These are phyloP conservation scores for Naganishia sp. DNA, from an alignment of 1,284 basidiomycete genomes.

Conservation along the genomic window DNA sequence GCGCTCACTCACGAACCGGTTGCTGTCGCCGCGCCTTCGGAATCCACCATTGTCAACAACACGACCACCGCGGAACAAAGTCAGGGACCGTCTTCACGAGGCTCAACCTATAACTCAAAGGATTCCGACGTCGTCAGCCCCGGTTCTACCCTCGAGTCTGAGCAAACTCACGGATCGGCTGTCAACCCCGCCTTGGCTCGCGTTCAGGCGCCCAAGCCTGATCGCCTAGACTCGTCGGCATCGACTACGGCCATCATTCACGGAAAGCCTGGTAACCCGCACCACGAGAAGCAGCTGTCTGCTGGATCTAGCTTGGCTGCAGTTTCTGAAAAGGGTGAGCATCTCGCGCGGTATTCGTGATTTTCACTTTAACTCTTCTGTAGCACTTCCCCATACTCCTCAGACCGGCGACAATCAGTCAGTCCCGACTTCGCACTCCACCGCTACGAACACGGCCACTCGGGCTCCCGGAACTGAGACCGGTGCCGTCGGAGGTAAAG, in stretches of 20 bases:
- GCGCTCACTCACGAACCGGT: slow-evolving; percentile 19
- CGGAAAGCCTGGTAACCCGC: slow-evolving; percentile 43
- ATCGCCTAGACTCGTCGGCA: slow-evolving; percentile 42
- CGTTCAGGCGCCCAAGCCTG: slow-evolving; percentile 35
- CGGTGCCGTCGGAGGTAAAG: slow-evolving; percentile 21
- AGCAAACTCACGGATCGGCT: neutral
- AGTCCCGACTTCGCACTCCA: neutral
- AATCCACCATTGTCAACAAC: neutral
- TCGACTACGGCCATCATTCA: slow-evolving; percentile 49
- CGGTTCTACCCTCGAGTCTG: slow-evolving; percentile 16
- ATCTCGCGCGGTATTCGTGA: neutral
- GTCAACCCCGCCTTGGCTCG: slow-evolving; percentile 11
- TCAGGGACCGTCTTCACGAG: neutral
- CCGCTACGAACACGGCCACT: slow-evolving; percentile 10
- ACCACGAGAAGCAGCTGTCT: slow-evolving; percentile 26
- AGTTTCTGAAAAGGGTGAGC: slow-evolving; percentile 28
- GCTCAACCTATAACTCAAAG: neutral
- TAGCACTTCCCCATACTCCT: slow-evolving; percentile 19
- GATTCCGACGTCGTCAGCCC: slow-evolving; percentile 10
- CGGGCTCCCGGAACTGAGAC: slow-evolving; percentile 20
- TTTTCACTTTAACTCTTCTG: neutral
- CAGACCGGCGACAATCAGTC: neutral
- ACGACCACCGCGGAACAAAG: neutral
- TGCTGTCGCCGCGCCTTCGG: slow-evolving; percentile 14
- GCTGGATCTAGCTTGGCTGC: slow-evolving; percentile 3